Evolutionary conservation across 768 basidiomycete species (phyloP).

Genomic region (Suillus discolor): DNA sequence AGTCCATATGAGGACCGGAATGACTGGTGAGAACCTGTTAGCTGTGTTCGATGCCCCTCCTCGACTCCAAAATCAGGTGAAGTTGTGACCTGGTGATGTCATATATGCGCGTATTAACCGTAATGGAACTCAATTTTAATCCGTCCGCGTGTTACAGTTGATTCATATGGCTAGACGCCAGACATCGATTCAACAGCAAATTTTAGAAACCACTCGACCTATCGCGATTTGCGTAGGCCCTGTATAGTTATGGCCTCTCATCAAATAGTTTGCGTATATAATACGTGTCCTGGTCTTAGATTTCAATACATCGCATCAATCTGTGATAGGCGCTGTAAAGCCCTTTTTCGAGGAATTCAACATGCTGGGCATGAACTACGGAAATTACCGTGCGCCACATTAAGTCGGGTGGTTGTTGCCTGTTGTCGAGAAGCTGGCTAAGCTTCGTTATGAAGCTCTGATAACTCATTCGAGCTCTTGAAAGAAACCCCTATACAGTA

Average conservation of each 20-base stretch:
- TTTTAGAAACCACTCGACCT: too few relatives aligned
- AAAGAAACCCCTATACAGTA: neutral
- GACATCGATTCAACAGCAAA: too few relatives aligned
- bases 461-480: neutral
- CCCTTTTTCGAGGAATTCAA: neutral
- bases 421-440: neutral
- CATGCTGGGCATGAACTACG: neutral
- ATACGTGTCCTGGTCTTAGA: neutral
- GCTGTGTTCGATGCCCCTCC: too few relatives aligned
- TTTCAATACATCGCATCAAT: neutral
- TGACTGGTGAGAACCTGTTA: too few relatives aligned
- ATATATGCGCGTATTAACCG: too few relatives aligned
- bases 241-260: neutral
- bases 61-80: too few relatives aligned
- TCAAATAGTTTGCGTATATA: neutral
- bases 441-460: neutral
- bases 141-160: too few relatives aligned
- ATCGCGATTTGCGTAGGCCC: too few relatives aligned
- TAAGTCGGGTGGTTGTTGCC: neutral
- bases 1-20: too few relatives aligned
- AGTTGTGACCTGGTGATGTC: too few relatives aligned
- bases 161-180: too few relatives aligned
- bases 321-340: neutral
- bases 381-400: neutral
- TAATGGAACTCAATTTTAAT: too few relatives aligned